Conservation (phyloP, 495 filamentous ascomycete species). For the Trichoderma erinaceum region DNA sequence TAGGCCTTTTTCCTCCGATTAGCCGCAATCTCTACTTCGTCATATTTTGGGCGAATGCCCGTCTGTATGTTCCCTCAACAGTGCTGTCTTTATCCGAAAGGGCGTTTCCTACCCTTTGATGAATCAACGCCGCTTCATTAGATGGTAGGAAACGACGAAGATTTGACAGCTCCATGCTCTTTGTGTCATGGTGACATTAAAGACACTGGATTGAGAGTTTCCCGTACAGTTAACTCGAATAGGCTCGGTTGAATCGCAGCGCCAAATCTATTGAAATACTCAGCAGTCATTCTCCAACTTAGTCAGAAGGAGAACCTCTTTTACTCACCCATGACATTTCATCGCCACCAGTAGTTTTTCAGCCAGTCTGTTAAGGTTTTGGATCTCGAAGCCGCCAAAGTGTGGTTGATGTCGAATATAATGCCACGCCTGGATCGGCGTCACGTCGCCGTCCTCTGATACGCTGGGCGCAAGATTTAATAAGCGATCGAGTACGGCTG, state of each 20-base stretch:
- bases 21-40: no score
- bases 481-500: slow-evolving; percentile 26
- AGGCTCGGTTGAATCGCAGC: slow-evolving; percentile 17
- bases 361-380: slow-evolving; percentile 15
- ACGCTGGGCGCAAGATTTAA: slow-evolving; percentile 26
- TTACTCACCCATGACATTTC: slow-evolving; percentile 21
- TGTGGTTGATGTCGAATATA: slow-evolving; percentile 28
- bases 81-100: no score
- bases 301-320: not conserved
- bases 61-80: no score
- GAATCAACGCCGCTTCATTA: not conserved
- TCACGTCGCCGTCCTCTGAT: slow-evolving; percentile 28
- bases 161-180: not conserved
- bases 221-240: slow-evolving; percentile 15
- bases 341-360: slow-evolving; percentile 17
- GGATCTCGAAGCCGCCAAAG: slow-evolving; percentile 19
- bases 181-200: not conserved
- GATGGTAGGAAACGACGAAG: not conserved
- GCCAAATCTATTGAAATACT: slow-evolving; percentile 18
- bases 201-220: not conserved
- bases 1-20: no score
- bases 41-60: no score
- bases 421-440: slow-evolving; percentile 33
- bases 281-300: slow-evolving; percentile 4
- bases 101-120: no score